Evolutionary conservation across 2,329 filamentous ascomycete genomes (phyloP).

Genomic region (Colletotrichum falcatum): DNA sequence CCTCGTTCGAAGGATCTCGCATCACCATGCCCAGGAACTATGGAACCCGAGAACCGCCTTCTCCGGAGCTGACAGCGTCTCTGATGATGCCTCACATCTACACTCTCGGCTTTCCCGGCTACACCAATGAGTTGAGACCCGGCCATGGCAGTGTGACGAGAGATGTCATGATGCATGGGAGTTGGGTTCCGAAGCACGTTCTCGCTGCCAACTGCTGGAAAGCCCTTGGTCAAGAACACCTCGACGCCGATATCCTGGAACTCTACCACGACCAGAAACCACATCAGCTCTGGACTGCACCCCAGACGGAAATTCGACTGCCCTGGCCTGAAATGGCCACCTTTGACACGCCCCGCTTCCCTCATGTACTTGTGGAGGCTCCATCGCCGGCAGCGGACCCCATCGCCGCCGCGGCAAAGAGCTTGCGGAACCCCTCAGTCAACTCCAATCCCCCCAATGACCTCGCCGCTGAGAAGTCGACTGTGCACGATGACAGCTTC

Average conservation of each 20-base stretch:
- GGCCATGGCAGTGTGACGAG: fast-evolving
- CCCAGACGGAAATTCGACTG: not conserved
- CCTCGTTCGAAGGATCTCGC: constrained; percentile 5
- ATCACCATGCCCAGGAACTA: constrained; percentile 5
- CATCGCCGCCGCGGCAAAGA: no score
- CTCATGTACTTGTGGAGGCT: fast-evolving
- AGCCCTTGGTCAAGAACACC: not conserved
- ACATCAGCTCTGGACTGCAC: constrained; percentile 8
- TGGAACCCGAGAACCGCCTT: not conserved
- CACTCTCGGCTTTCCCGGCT: not conserved
- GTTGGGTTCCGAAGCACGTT: not conserved
- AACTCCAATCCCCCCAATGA: not conserved
- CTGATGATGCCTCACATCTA: constrained; percentile 19
- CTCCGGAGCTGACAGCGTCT: not conserved
- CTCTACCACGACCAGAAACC: not conserved
- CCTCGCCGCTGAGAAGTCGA: not conserved
- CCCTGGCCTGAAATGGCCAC: not conserved
- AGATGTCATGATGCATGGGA: not conserved
- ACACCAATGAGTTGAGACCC: not conserved
- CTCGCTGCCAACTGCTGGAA: not conserved
- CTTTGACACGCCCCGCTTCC: not conserved
- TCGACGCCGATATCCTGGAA: not conserved
- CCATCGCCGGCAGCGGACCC: no score
- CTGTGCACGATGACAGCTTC: no score
- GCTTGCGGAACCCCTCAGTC: no score